phyloP scores from a whole-genome alignment of 305 asterid genomes.

The Plantago rigida region DNA sequence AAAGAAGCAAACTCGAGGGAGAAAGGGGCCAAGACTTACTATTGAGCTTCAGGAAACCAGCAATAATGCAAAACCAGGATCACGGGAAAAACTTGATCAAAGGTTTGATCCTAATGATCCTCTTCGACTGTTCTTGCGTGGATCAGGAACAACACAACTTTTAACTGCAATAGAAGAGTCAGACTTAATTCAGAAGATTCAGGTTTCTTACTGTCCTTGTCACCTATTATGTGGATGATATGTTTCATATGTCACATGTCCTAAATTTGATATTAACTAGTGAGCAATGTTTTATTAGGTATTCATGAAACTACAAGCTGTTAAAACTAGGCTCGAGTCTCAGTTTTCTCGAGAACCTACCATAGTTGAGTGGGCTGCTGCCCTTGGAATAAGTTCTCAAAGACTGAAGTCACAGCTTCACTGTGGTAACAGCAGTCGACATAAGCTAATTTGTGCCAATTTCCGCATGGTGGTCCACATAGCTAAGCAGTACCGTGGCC shows the following conservation, averaged over 20 bases:
- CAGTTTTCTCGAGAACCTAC: constrained; percentile 76
- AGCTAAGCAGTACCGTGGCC: constrained; percentile 83
- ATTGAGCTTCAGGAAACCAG: constrained; percentile 40
- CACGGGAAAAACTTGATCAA: constrained; percentile 34
- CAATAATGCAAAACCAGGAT: constrained; percentile 33
- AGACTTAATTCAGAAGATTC: constrained; percentile 56
- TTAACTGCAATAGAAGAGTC: constrained; percentile 65
- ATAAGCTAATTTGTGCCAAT: constrained; percentile 75
- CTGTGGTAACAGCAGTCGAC: constrained; percentile 57
- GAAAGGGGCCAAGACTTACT: constrained; percentile 41
- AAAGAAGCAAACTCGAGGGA: constrained; percentile 60
- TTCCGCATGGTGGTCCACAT: constrained; percentile 87
- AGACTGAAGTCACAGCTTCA: constrained; percentile 50
- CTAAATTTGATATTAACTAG: constrained; percentile 6
- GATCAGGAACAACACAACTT: constrained; percentile 72
- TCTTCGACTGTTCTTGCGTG: constrained; percentile 49
- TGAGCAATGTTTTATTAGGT: constrained; percentile 37
- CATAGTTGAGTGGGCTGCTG: constrained; percentile 72
- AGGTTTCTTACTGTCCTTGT: constrained; percentile 40
- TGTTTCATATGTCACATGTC: neutral
- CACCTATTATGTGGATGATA: constrained; percentile 17
- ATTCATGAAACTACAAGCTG: constrained; percentile 52
- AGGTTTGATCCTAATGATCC: constrained; percentile 52
- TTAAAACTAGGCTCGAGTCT: constrained; percentile 40
- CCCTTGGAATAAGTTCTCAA: constrained; percentile 50